These are phyloP conservation scores for Rubroboletus pulcherrimus DNA, from an alignment of 768 basidiomycete species.

Conservation along the genomic window DNA sequence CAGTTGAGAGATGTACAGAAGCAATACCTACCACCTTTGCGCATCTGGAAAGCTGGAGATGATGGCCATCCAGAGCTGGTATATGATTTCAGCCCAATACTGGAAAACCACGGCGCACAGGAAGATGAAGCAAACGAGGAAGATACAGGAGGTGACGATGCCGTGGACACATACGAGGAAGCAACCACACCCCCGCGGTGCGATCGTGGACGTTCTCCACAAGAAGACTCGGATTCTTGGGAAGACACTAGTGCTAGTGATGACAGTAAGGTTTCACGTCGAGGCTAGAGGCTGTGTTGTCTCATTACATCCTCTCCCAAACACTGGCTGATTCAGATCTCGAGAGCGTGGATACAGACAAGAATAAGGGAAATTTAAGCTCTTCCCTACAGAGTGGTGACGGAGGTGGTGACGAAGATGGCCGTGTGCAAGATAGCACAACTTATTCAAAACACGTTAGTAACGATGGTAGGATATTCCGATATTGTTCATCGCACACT, in stretches of 20 bases:
- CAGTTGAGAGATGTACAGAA: background rate
- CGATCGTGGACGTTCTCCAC: background rate
- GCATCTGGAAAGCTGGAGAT: background rate
- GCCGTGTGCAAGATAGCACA: background rate
- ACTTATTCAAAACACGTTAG: background rate
- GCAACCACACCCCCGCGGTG: background rate
- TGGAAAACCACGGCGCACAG: background rate
- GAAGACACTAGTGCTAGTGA: background rate
- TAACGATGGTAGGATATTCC: background rate
- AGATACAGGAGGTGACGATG: background rate
- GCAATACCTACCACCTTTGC: background rate
- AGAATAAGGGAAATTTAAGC: background rate
- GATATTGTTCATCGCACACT: background rate
- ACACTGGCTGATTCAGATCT: background rate
- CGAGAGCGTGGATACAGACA: background rate
- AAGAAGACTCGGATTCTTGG: constrained; percentile 1
- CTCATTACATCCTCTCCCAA: background rate
- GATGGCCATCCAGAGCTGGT: background rate
- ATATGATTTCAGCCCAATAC: background rate
- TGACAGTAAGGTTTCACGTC: background rate
- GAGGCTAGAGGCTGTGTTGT: background rate
- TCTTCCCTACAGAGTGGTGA: background rate
- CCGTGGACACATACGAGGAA: background rate
- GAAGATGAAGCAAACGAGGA: background rate
- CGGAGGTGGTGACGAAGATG: background rate